These are phyloP conservation scores for Avena eriantha DNA, from an alignment of 176 grass and related monocot species.

Conservation along the genomic window DNA sequence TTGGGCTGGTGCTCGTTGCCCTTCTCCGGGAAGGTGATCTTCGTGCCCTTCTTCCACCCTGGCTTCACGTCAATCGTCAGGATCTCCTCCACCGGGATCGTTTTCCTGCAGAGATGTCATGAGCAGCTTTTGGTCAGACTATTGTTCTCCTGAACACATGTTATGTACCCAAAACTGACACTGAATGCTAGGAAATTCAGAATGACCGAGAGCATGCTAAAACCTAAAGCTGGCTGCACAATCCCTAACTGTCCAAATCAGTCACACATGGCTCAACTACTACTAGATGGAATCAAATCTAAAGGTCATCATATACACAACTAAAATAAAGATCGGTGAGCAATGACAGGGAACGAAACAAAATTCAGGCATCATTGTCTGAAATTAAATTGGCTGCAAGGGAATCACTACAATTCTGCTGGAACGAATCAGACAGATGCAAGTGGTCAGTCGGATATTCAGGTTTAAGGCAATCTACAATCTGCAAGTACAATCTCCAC, in stretches of 20 bases:
- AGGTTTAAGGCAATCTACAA: neutral
- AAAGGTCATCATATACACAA: neutral
- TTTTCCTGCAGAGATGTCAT: neutral
- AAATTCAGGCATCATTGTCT: neutral
- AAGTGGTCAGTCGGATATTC: neutral
- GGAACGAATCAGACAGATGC: neutral
- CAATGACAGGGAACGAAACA: neutral
- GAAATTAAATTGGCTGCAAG: neutral
- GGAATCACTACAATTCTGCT: neutral
- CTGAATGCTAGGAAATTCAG: neutral
- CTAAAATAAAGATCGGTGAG: no score
- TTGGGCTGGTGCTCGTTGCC: constrained; percentile 75
- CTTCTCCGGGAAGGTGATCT: constrained; percentile 89
- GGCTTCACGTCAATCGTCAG: constrained; percentile 92
- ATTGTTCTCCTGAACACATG: neutral
- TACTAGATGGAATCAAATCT: no score
- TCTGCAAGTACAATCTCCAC: neutral
- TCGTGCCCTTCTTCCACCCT: constrained; percentile 97
- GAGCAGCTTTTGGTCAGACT: neutral
- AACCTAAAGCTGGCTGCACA: neutral
- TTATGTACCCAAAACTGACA: neutral
- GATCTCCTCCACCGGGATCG: constrained; percentile 71
- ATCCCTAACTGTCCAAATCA: neutral
- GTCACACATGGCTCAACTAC: neutral
- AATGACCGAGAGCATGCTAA: neutral